Percentiles rank a stretch among this genome's conserved stretches.
Evolutionary conservation across 192 early-diverging fungal species (phyloP).

Genomic region (Linnemannia zychae): DNA sequence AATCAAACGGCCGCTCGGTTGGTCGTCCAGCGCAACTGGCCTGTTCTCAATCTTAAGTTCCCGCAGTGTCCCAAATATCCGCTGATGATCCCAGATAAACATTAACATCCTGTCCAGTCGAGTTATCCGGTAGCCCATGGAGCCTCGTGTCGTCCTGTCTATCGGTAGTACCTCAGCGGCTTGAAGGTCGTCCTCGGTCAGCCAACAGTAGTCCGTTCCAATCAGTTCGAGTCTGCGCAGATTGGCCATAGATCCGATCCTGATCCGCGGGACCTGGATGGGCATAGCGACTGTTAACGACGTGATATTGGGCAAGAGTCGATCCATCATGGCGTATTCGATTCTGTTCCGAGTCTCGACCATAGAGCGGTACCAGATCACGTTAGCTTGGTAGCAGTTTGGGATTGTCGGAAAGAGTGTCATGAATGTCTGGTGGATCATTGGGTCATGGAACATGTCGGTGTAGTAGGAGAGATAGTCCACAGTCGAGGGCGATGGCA

Average conservation of each 20-base stretch:
- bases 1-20: conserved; percentile 13
- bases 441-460: conserved; percentile 52
- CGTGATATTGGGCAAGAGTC: conserved; percentile 23
- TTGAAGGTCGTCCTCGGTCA: conserved; percentile 27
- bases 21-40: background rate
- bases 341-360: conserved; percentile 39
- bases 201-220: conserved; percentile 32
- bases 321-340: conserved; percentile 45
- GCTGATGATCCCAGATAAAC: conserved; percentile 50
- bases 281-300: conserved; percentile 31
- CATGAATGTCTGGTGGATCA: conserved; percentile 53
- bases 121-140: background rate
- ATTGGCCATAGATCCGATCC: conserved; percentile 17
- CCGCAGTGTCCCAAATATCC: conserved; percentile 31
- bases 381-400: conserved; percentile 45
- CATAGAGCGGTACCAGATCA: conserved; percentile 52
- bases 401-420: conserved; percentile 50
- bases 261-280: conserved; percentile 43
- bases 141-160: background rate
- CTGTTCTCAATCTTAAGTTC: conserved; percentile 44
- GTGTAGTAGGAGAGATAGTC: conserved; percentile 48
- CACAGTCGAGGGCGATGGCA: conserved; percentile 46
- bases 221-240: conserved; percentile 34
- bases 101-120: conserved; percentile 34
- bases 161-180: background rate